Conservation (phyloP, 257 asterid species). For the Cruciata laevipes region DNA sequence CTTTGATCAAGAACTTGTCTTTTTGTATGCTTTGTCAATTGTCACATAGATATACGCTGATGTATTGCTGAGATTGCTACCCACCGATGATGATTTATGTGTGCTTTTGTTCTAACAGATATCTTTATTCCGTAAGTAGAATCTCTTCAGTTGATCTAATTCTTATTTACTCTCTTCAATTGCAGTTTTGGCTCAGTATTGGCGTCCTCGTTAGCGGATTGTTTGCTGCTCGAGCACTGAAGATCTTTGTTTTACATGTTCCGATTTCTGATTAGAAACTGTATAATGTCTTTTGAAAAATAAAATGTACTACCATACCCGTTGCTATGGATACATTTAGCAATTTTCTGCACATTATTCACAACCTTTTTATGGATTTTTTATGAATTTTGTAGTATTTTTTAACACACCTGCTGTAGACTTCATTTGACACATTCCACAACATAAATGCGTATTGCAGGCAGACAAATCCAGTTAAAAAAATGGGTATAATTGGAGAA, state of each 20-base stretch:
- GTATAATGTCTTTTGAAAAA: conserved; percentile 1
- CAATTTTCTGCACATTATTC: not conserved
- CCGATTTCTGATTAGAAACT: not conserved
- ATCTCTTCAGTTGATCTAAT: not conserved
- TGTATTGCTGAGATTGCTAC: not conserved
- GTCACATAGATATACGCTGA: not conserved
- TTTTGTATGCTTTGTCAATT: not conserved
- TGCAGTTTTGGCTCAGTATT: conserved; percentile 5
- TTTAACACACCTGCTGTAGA: not conserved
- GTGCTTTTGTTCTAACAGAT: not conserved
- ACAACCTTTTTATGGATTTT: not conserved
- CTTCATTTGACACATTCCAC: not conserved
- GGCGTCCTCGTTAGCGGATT: not conserved
- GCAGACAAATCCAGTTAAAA: not conserved
- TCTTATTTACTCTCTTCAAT: not conserved
- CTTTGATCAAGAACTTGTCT: not conserved
- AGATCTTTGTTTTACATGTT: not conserved
- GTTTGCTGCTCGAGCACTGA: not conserved
- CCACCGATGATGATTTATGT: not conserved
- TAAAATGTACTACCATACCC: conserved; percentile 2
- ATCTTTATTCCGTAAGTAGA: not conserved
- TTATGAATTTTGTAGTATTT: not conserved
- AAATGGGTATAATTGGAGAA: not conserved
- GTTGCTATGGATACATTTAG: not conserved
- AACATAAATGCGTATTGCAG: not conserved